Percentiles rank a stretch among this genome's conserved stretches.
Evolutionary conservation across 108 stramenopile species (phyloP).

Genomic region (Pseudonitzschia delicatissima): DNA sequence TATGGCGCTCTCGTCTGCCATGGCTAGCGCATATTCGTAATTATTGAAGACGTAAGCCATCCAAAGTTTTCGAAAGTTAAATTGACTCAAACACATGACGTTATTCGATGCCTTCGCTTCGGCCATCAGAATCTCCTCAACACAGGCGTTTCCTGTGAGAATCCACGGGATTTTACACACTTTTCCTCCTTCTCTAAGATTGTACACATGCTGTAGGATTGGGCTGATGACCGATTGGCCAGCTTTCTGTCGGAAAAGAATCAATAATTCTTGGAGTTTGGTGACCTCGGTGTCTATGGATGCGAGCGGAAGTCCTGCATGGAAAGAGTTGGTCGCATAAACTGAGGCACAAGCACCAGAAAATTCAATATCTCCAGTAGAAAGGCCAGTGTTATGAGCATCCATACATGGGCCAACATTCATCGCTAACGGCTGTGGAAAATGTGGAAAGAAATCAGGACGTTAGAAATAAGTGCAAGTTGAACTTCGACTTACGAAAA

Average conservation of each 20-base stretch:
- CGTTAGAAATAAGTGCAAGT: slow-evolving; percentile 18
- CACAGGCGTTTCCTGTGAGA: background rate
- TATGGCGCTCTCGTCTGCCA: background rate
- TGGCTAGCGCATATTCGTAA: background rate
- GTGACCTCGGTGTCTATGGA: background rate
- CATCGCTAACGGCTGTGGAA: background rate
- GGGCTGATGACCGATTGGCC: background rate
- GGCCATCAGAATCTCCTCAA: background rate
- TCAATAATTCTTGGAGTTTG: background rate
- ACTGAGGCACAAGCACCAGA: slow-evolving; percentile 8
- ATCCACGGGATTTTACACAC: background rate
- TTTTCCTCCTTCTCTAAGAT: background rate
- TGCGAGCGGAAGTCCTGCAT: background rate
- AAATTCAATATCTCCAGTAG: slow-evolving; percentile 35
- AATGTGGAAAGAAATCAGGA: background rate
- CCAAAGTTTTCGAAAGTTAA: slow-evolving; percentile 2
- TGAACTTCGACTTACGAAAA: slow-evolving; percentile 9
- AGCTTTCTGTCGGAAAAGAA: background rate
- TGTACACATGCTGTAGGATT: background rate
- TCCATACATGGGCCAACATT: background rate
- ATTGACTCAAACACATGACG: background rate
- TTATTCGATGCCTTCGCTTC: background rate
- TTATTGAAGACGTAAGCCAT: background rate
- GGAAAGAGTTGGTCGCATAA: background rate
- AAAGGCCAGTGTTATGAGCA: slow-evolving; percentile 25